phyloP scores from a whole-genome alignment of 73 alveolate genomes.

The Paraurostyla sp. region DNA sequence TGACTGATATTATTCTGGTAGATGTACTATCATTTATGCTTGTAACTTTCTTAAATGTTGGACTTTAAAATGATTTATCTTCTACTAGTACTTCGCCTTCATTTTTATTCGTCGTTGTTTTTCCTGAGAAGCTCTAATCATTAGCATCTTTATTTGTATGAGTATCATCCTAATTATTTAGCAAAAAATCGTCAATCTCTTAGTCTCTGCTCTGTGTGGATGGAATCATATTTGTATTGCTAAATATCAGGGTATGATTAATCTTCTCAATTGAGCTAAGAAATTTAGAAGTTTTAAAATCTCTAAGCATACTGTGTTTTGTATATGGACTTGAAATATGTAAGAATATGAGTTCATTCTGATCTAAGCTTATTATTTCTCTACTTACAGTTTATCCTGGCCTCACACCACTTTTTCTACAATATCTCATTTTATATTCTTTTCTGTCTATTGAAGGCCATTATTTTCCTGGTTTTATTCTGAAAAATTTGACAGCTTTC shows the following conservation, averaged over 20 bases:
- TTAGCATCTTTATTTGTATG: too few relatives aligned
- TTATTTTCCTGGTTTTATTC: neutral
- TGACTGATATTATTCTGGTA: too few relatives aligned
- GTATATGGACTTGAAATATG: neutral
- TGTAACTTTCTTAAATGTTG: too few relatives aligned
- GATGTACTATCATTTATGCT: too few relatives aligned
- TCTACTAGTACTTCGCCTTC: too few relatives aligned
- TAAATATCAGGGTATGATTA: neutral
- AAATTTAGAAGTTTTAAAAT: neutral
- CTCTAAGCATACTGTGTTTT: neutral
- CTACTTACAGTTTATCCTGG: too few relatives aligned
- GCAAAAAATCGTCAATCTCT: constrained; percentile 20
- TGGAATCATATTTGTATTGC: neutral
- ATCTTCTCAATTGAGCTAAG: neutral
- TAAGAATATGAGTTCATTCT: neutral
- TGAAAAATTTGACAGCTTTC: neutral
- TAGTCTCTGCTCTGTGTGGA: neutral
- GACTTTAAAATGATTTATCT: too few relatives aligned
- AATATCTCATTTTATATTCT: neutral
- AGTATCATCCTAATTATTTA: constrained; percentile 11
- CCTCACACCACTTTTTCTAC: neutral
- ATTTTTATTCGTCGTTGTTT: neutral
- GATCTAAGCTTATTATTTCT: neutral
- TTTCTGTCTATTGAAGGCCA: neutral
- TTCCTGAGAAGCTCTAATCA: neutral